Base-by-base conservation (phyloP, 306 rosid species). In the Arachis hypogaea region DNA sequence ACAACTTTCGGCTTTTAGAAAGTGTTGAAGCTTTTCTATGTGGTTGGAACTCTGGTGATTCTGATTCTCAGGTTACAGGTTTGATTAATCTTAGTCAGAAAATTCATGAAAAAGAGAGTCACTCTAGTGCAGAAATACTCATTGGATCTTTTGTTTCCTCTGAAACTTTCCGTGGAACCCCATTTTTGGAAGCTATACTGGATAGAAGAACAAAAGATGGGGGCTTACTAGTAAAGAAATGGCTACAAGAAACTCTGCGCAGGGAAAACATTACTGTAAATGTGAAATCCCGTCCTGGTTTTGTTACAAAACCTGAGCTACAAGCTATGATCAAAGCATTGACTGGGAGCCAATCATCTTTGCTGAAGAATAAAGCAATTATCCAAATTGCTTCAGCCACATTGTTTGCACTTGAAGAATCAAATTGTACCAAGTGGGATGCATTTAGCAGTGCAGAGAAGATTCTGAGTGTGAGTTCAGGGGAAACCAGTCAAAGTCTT, bases 201-300 rank as follows among this genome's bases (percentile, higher is more conserved):
- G 94, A 93, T 80, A 89, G 97, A 79, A 89, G 85, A 81, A 86
- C 91, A 59, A 93, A 86, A 81, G 97, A 91, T 81, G 96, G 96
- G 63, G 59, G 86, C 68, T 33, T 91, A 60, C 81, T 93, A 69
- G 87, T 93, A 72, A 91, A 91, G 88, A 93, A 86, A 86, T 93
- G 97, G 98, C 87, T 91, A 67, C 94, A 88, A 84, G 98, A 93
- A 91, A 81, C 91, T 54, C 50, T 89, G 74, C 91, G 82, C 66
- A 68, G 66, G 71, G 97, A 91, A 76, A 93, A 82, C 54, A 67
- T 88, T 44, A 65, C 78, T 6, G 76, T 81, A 72, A 88, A 86
- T 81, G 85, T 88, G 66, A 93, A 86, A 79, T 75, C 90, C 57
- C 92, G 91, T 11, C 76, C 97, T 67, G 90, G 96, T 45, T 42